Base-by-base conservation (phyloP, 2,329 filamentous ascomycete genomes). In the Aspergillus quadricinctus region DNA sequence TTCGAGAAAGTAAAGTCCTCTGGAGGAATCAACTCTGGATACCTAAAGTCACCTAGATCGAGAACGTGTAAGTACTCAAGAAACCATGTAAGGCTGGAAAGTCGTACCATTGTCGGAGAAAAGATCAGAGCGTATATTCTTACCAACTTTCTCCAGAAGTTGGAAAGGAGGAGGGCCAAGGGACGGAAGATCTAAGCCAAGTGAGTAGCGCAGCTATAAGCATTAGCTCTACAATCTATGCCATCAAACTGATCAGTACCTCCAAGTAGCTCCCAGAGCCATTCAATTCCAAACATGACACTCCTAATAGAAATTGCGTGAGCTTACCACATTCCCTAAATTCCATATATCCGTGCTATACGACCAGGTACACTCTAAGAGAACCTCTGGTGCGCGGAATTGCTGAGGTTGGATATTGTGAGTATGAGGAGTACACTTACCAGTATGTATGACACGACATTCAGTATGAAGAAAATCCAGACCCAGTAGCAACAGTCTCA, bases 381-480 rank as follows among this genome's bases (percentile, higher is more conserved):
- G 66, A 4, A 72, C 71, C 53, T 74, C 71, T 2, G 72, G 71
- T 1, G 70, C 69, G 41, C 69, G 68, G 49, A 70, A 74, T 19
- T 66, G 60, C 41, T 69, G 64, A 17, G 70, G 69, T 64, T 84
- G 54, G 72, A 81, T 66, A 66, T 76, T 57, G 14, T 77, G 64
- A 70, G 81, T 57, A 7, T 57, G 19, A 9, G 9, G n/a, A 45
- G 9, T 19, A 21, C 19, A 23, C n/a, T 5, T 21, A 45, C 41
- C 41, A 21, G 41, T 45, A 21, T 45, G 41, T 11, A 45, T 45
- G 21, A 45, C 9, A 5, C 11, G 17, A 19, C 41, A 45, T 45
- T 45, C n/a, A 21, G 41, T 21, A 23, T 45, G 41, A 8, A 45
- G 41, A 10, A 21, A 45, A 23, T 23, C n/a, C n/a, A 45, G 41